Evolutionary conservation across 352 stramenopile species (phyloP).

Genomic region (Phytophthora capsici): DNA sequence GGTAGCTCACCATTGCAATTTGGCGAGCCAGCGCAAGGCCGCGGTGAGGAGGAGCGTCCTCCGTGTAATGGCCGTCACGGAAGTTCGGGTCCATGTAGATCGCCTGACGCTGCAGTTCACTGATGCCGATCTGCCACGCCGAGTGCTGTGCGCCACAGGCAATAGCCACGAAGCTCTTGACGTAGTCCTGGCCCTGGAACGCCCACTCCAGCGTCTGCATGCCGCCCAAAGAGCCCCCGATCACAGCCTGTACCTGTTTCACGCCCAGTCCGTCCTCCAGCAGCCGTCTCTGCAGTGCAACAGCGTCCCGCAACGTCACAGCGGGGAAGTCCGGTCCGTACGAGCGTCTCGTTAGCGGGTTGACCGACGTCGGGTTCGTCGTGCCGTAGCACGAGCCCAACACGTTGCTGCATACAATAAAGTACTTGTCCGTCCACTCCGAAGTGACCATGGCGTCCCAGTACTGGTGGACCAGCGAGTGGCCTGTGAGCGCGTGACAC

Average conservation of each 20-base stretch:
- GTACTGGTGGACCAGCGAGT: constrained; percentile 94
- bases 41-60: constrained; percentile 59
- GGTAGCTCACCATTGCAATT: constrained; percentile 98
- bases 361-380: constrained; percentile 84
- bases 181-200: constrained; percentile 84
- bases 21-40: constrained; percentile 94
- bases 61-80: constrained; percentile 80
- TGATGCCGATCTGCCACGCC: constrained; percentile 97
- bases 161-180: constrained; percentile 93
- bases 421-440: constrained; percentile 97
- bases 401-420: constrained; percentile 97
- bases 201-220: constrained; percentile 98
- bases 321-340: constrained; percentile 93
- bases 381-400: constrained; percentile 96
- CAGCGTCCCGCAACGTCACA: constrained; percentile 94
- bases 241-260: constrained; percentile 86
- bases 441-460: constrained; percentile 94
- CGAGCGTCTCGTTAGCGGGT: constrained; percentile 63
- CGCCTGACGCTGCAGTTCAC: constrained; percentile 94
- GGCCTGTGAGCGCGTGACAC: constrained; percentile 96
- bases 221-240: constrained; percentile 96
- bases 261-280: constrained; percentile 91
- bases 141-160: constrained; percentile 94
- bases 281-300: constrained; percentile 90
- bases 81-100: constrained; percentile 97